Percentiles rank a stretch among this genome's conserved stretches.
phyloP scores from a whole-genome alignment of 1,139 yeast genomes.

The Suhomyces coccinellae region DNA sequence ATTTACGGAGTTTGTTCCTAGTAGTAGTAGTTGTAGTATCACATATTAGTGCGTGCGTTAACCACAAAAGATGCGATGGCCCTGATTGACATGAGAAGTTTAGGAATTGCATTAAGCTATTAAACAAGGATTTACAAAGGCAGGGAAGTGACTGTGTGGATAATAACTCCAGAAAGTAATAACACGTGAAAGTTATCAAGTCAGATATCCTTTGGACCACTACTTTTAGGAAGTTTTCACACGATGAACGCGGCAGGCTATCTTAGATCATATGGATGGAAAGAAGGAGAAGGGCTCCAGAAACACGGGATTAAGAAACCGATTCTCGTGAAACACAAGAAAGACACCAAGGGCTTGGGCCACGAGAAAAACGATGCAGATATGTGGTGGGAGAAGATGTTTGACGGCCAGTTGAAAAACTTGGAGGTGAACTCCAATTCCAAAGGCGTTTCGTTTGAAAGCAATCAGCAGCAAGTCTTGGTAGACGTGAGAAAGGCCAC shows the following conservation, averaged over 20 bases:
- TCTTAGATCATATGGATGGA: slow-evolving; percentile 83
- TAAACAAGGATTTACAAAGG: background rate
- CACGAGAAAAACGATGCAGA: slow-evolving; percentile 70
- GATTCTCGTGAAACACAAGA: slow-evolving; percentile 83
- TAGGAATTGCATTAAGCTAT: too few relatives aligned
- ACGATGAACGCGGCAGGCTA: slow-evolving; percentile 75
- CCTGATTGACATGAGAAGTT: too few relatives aligned
- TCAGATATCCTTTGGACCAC: background rate
- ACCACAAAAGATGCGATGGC: slow-evolving; percentile 2
- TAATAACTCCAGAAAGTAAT: too few relatives aligned
- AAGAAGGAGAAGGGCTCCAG: slow-evolving; percentile 80
- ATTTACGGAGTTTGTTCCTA: background rate
- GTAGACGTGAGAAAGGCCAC: slow-evolving; percentile 46
- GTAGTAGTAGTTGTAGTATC: background rate
- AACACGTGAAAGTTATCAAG: background rate
- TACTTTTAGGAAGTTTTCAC: background rate
- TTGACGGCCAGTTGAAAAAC: slow-evolving; percentile 87
- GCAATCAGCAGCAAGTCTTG: slow-evolving; percentile 41
- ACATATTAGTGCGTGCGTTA: slow-evolving; percentile 1
- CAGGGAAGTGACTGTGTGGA: background rate
- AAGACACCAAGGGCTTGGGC: slow-evolving; percentile 87
- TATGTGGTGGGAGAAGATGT: slow-evolving; percentile 95
- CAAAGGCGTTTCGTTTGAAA: slow-evolving; percentile 37
- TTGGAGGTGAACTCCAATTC: slow-evolving; percentile 55
- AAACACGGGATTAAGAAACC: slow-evolving; percentile 84